A percentile compares a stretch with the other conserved stretches of the same genome.
These are phyloP conservation scores for Inonotus hispidus DNA, from an alignment of 1,284 basidiomycete genomes.

Conservation along the genomic window DNA sequence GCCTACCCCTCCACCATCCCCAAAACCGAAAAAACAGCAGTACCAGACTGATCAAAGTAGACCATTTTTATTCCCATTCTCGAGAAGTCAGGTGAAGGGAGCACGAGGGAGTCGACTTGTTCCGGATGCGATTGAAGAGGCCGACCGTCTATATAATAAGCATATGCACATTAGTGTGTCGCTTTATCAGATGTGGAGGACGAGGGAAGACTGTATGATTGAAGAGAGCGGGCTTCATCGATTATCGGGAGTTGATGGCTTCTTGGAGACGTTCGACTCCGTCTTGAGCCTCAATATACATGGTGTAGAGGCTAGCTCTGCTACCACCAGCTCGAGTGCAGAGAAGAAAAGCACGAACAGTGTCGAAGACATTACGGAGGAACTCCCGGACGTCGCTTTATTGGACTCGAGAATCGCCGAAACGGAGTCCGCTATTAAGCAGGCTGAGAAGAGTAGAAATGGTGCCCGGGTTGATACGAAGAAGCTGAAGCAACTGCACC, in stretches of 20 bases:
- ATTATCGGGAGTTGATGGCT: slow-evolving; percentile 61
- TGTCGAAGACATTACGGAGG: slow-evolving; percentile 48
- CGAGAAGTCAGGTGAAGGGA: slow-evolving; percentile 46
- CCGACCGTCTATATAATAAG: slow-evolving; percentile 82
- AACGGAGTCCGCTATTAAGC: slow-evolving; percentile 52
- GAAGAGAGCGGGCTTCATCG: slow-evolving; percentile 88
- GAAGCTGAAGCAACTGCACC: slow-evolving; percentile 43
- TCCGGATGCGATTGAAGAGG: slow-evolving; percentile 94
- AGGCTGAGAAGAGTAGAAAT: slow-evolving; percentile 37
- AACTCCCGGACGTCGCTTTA: slow-evolving; percentile 61
- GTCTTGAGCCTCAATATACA: slow-evolving; percentile 14
- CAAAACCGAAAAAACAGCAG: slow-evolving; percentile 96
- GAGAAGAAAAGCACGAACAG: slow-evolving; percentile 15
- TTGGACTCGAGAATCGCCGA: slow-evolving; percentile 69
- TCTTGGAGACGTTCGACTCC: slow-evolving; percentile 44
- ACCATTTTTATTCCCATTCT: slow-evolving; percentile 96
- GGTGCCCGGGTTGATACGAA: slow-evolving; percentile 43
- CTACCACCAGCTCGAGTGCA: not conserved
- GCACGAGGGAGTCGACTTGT: slow-evolving; percentile 50
- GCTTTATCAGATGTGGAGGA: slow-evolving; percentile 92
- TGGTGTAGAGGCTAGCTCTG: not conserved
- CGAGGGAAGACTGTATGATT: slow-evolving; percentile 91
- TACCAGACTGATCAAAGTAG: slow-evolving; percentile 96
- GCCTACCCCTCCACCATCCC: slow-evolving; percentile 82
- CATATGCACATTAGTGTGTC: slow-evolving; percentile 91